A percentile compares a stretch with the other conserved stretches of the same genome.
These are phyloP conservation scores for Pluteus cervinus DNA, from an alignment of 768 basidiomycete genomes.

Conservation along the genomic window DNA sequence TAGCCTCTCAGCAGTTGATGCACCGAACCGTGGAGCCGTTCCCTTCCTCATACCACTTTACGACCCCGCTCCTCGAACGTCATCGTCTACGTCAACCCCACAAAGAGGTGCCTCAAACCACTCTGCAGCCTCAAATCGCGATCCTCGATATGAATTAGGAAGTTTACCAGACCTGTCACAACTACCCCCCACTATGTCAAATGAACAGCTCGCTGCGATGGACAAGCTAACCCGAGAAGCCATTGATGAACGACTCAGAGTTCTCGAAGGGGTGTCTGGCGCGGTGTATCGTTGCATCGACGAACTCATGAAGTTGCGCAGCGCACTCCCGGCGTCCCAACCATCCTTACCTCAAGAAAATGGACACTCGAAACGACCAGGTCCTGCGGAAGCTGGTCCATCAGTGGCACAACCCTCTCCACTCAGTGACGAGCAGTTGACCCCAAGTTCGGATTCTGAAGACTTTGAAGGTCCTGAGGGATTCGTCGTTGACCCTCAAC, in stretches of 20 bases:
- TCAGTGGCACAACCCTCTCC: background rate
- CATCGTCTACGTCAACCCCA: constrained; percentile 6
- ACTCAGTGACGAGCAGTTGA: background rate
- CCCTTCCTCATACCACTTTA: constrained; percentile 35
- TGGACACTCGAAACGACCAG: too few species aligned
- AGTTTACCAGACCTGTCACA: constrained; percentile 14
- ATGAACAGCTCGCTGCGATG: constrained; percentile 58
- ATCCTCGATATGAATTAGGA: too few species aligned
- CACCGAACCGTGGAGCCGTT: background rate
- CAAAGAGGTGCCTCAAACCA: background rate
- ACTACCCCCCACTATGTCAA: constrained; percentile 44
- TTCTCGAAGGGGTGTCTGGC: constrained; percentile 73
- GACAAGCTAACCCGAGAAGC: constrained; percentile 70
- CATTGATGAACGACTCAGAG: constrained; percentile 76
- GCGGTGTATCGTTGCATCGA: constrained; percentile 71
- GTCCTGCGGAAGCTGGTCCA: constrained; percentile 1
- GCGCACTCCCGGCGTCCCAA: constrained; percentile 47
- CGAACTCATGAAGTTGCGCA: constrained; percentile 72
- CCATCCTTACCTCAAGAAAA: constrained; percentile 6
- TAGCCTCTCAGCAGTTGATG: background rate
- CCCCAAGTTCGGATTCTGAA: too few species aligned
- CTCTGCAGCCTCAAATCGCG: too few species aligned
- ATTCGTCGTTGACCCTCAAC: background rate
- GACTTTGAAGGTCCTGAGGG: background rate
- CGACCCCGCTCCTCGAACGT: constrained; percentile 17